phyloP scores from a whole-genome alignment of 2,329 filamentous ascomycete genomes.

The Aspergillus sp. region DNA sequence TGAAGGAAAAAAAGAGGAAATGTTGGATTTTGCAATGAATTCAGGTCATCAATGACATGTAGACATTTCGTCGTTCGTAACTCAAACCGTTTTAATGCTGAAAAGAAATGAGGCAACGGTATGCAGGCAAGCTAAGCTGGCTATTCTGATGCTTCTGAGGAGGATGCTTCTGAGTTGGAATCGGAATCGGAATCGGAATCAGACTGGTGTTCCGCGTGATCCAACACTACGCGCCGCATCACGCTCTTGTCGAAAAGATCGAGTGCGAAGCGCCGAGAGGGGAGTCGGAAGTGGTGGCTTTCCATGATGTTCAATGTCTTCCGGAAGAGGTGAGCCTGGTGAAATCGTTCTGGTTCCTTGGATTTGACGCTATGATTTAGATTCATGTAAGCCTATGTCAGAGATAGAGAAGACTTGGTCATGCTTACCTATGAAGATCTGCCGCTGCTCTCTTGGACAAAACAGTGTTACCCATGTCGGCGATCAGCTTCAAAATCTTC shows the following conservation, averaged over 20 bases:
- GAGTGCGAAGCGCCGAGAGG: slow-evolving; percentile 83
- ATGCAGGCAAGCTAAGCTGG: background rate
- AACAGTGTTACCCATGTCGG: slow-evolving; percentile 90
- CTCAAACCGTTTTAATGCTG: background rate
- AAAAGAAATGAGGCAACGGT: background rate
- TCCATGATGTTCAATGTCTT: slow-evolving; percentile 84
- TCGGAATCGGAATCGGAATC: slow-evolving; percentile 39
- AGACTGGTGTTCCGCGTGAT: slow-evolving; percentile 56
- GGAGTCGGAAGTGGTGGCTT: slow-evolving; percentile 83
- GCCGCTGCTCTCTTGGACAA: slow-evolving; percentile 82
- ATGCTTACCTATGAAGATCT: slow-evolving; percentile 65
- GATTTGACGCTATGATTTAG: slow-evolving; percentile 65
- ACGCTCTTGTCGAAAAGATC: slow-evolving; percentile 93
- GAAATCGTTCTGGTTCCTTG: slow-evolving; percentile 73
- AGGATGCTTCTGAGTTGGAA: slow-evolving; percentile 32
- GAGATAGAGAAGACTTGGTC: background rate
- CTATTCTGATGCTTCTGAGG: slow-evolving; percentile 26
- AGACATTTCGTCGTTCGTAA: background rate
- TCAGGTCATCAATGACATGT: background rate
- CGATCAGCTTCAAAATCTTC: slow-evolving; percentile 79
- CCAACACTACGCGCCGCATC: slow-evolving; percentile 78
- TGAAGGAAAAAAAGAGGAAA: background rate
- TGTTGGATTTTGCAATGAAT: background rate
- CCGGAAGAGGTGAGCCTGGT: slow-evolving; percentile 74
- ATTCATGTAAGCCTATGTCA: background rate